Percentiles rank a stretch among this genome's conserved stretches.
These are phyloP conservation scores for Phyllosticta citribraziliensis DNA, from an alignment of 2,329 filamentous ascomycete genomes.

Conservation along the genomic window DNA sequence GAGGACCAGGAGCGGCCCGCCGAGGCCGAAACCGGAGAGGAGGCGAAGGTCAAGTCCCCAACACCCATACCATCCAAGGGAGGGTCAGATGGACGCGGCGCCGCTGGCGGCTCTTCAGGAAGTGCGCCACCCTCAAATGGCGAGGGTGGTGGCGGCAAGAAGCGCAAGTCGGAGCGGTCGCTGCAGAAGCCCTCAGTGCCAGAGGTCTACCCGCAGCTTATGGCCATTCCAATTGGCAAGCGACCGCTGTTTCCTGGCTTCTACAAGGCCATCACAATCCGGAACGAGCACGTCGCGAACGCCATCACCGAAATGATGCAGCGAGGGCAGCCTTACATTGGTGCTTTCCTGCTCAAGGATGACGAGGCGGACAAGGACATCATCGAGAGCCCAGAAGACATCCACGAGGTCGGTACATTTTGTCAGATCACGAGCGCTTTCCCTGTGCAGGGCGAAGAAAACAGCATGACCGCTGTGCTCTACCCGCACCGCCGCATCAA, in stretches of 20 bases:
- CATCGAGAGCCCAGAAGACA: slow-evolving; percentile 81
- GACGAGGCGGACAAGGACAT: slow-evolving; percentile 89
- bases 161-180: slow-evolving; percentile 57
- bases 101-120: slow-evolving; percentile 47
- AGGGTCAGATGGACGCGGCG: slow-evolving; percentile 46
- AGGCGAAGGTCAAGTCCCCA: slow-evolving; percentile 38
- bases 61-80: slow-evolving; percentile 43
- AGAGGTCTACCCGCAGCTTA: slow-evolving; percentile 93
- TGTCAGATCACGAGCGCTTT: slow-evolving; percentile 97
- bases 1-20: slow-evolving; percentile 30
- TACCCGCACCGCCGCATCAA: slow-evolving; percentile 94
- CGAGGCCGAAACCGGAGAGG: slow-evolving; percentile 29
- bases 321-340: slow-evolving; percentile 92
- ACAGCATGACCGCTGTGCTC: slow-evolving; percentile 79
- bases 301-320: slow-evolving; percentile 97
- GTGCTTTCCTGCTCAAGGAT: slow-evolving; percentile 94
- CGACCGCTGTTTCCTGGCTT: slow-evolving; percentile 93
- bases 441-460: slow-evolving; percentile 76
- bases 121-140: slow-evolving; percentile 21
- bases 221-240: slow-evolving; percentile 92
- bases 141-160: slow-evolving; percentile 58
- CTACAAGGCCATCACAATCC: slow-evolving; percentile 97
- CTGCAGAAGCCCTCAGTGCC: slow-evolving; percentile 83
- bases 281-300: slow-evolving; percentile 79
- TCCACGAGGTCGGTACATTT: slow-evolving; percentile 93